Evolutionary conservation across 2,329 filamentous ascomycete species (phyloP).

Genomic region (Juglanconis oblonga): DNA sequence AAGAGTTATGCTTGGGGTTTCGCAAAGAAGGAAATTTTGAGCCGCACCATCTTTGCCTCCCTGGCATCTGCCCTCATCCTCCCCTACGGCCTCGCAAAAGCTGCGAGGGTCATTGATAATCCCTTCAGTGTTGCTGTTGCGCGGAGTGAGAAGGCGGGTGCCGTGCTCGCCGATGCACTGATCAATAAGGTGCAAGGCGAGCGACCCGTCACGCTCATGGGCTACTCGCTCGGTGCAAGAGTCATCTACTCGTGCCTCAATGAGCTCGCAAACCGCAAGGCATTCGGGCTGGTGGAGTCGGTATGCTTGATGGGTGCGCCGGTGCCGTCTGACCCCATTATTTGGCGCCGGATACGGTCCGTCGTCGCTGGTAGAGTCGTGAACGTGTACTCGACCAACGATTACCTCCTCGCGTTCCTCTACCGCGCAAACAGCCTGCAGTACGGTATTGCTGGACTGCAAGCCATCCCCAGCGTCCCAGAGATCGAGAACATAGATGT

Average conservation of each 20-base stretch:
- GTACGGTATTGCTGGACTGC: constrained; percentile 78
- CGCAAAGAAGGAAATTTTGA: constrained; percentile 72
- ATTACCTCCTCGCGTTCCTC: constrained; percentile 82
- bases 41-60: constrained; percentile 66
- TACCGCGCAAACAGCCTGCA: constrained; percentile 83
- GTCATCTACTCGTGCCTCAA: constrained; percentile 82
- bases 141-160: constrained; percentile 75
- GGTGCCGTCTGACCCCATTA: constrained; percentile 64
- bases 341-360: constrained; percentile 74
- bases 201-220: constrained; percentile 74
- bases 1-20: constrained; percentile 71
- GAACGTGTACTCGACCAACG: constrained; percentile 85
- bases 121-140: constrained; percentile 75
- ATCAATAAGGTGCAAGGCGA: constrained; percentile 82
- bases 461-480: constrained; percentile 66
- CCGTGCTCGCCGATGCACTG: constrained; percentile 76
- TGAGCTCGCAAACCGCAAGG: constrained; percentile 70
- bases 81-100: constrained; percentile 64
- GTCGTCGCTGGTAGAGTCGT: constrained; percentile 80
- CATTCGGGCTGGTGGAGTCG: constrained; percentile 81
- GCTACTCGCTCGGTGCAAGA: constrained; percentile 77
- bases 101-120: constrained; percentile 74
- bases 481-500: constrained; percentile 60
- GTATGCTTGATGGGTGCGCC: constrained; percentile 82
- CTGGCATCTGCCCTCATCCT: constrained; percentile 65